Percentiles rank a stretch among this genome's conserved stretches.
These are phyloP conservation scores for Eutypa lata DNA, from an alignment of 2,329 filamentous ascomycete genomes.

Conservation along the genomic window DNA sequence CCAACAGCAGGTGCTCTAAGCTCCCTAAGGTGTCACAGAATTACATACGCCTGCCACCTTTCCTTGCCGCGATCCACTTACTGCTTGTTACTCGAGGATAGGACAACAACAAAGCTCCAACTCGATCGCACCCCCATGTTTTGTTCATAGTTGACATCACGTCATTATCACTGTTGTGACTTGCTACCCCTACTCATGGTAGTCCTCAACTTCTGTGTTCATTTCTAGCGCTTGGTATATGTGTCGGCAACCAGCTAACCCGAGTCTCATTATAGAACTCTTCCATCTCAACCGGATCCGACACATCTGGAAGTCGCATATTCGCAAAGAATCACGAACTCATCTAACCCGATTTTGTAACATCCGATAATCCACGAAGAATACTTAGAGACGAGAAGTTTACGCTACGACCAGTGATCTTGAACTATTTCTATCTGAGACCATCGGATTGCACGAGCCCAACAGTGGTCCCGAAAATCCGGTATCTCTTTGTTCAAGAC, in stretches of 20 bases:
- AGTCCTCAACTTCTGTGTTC: no score
- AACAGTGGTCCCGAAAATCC: no score
- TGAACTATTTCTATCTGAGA: no score
- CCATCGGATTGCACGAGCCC: no score
- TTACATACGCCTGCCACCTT: not conserved
- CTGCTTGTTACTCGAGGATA: not conserved
- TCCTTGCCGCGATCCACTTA: not conserved
- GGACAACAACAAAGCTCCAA: not conserved
- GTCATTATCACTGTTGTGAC: not conserved
- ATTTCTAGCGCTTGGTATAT: not conserved
- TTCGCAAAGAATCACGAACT: no score
- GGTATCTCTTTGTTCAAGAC: no score
- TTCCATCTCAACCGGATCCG: not conserved
- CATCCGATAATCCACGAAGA: no score
- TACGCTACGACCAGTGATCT: no score
- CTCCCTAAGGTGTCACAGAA: not conserved
- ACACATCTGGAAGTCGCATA: no score
- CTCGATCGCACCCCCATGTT: not conserved
- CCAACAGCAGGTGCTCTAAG: not conserved
- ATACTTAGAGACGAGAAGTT: no score
- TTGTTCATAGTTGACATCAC: not conserved
- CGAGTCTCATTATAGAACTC: not conserved
- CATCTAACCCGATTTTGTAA: no score
- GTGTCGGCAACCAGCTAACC: not conserved
- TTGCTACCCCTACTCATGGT: no score